A percentile compares a stretch with the other conserved stretches of the same genome.
These are phyloP conservation scores for Saitozyma podzolica DNA, from an alignment of 768 basidiomycete species.

Conservation along the genomic window DNA sequence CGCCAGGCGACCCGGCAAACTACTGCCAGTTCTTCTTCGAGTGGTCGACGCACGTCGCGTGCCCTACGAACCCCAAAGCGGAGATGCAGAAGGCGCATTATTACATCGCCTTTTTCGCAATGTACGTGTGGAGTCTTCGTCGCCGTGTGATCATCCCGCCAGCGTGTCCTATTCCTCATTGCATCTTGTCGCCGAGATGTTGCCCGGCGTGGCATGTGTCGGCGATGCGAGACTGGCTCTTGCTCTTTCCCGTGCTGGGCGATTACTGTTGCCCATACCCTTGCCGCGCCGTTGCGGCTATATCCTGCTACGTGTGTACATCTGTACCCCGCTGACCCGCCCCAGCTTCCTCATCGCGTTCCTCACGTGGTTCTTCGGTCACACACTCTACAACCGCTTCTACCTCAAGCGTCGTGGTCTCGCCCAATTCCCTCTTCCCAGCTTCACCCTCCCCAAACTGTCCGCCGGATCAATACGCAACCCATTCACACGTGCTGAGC, in stretches of 20 bases:
- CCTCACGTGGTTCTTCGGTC: slow-evolving; percentile 66
- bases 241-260: too few species aligned
- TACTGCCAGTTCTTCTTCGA: slow-evolving; percentile 80
- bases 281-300: too few species aligned
- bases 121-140: slow-evolving; percentile 57
- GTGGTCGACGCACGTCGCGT: slow-evolving; percentile 83
- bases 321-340: not conserved
- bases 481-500: not conserved
- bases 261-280: too few species aligned
- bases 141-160: not conserved
- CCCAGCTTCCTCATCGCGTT: slow-evolving; percentile 62
- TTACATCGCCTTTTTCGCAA: slow-evolving; percentile 61
- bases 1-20: slow-evolving; percentile 59
- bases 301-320: not conserved
- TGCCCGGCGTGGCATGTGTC: too few species aligned
- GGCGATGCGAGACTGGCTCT: too few species aligned
- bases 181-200: too few species aligned
- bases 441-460: slow-evolving; percentile 19
- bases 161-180: too few species aligned
- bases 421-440: slow-evolving; percentile 66
- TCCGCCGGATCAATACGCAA: slow-evolving; percentile 5
- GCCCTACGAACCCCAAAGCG: slow-evolving; percentile 63
- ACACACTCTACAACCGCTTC: slow-evolving; percentile 75
- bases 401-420: slow-evolving; percentile 70
- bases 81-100: slow-evolving; percentile 58